Evolutionary conservation across 306 rosid genomes (phyloP), one percentile per base, ranked within the genome.

Genomic region (Quercus engelmannii): DNA sequence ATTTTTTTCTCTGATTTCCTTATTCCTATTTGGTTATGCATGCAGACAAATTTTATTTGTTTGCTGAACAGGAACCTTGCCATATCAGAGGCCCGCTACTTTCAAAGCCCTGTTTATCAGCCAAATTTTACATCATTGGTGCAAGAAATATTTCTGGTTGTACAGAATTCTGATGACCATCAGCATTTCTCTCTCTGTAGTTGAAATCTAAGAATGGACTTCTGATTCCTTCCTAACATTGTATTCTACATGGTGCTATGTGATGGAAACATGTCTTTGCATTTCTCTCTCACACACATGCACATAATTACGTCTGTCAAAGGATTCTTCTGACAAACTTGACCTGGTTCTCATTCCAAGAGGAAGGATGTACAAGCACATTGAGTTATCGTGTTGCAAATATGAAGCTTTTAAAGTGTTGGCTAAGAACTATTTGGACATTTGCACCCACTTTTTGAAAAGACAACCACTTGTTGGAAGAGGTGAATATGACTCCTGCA

Each of bases 111-210:
- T 73, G 76, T 78, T 51, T 71, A 74, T 71, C 94, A 91, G 86
- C 91, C 88, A 73, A 81, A 85, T 83, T 85, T 95, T 86, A 90
- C 96, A 76, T 81, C 95, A 14, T 79, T 90, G 87, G 84, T 89
- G 86, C 99, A 92, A 85, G 98, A 95, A 76, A 80, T 95, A 83
- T 95, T 90, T 91, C 98, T 91, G 41, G 91, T 95, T 80, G 97
- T 98, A 11, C 95, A 92, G 84, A 90, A 85, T 80, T 88, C 97
- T 82, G 91, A 91, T 85, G 90, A 82, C 83, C 92, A 78, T 80
- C 88, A 91, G 78, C 84, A 41, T 8, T 41, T 8, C 46, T 41
- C 46, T 41, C 46, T 41, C 46, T 13, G 46, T 25, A 1, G 18
- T 25, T 61, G 15, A n/a, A 61, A 61, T 61, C 33, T 31, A 61